Percentiles rank a stretch among this genome's conserved stretches.
Conservation (phyloP, 2,329 filamentous ascomycete species). For the Domatiomyces catenatus region DNA sequence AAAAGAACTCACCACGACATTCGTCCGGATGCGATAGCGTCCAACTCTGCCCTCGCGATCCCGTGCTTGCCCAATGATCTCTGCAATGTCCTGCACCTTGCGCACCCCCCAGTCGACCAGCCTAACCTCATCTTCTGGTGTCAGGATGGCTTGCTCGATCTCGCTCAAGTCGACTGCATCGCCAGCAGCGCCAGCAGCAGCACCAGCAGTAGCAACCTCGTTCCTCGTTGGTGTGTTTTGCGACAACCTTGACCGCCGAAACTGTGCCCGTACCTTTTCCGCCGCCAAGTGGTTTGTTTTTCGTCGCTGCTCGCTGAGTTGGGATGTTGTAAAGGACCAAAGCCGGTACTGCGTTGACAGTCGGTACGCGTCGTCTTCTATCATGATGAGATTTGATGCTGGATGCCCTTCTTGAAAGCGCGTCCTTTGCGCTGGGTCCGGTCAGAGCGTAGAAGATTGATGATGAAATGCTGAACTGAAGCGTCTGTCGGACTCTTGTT, state of each 20-base stretch:
- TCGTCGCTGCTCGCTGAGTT: slow-evolving; percentile 54
- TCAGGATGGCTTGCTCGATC: slow-evolving; percentile 51
- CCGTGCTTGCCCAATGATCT: slow-evolving; percentile 30
- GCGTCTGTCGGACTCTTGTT: background rate
- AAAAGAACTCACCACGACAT: slow-evolving; percentile 30
- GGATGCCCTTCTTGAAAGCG: background rate
- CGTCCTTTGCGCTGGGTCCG: background rate
- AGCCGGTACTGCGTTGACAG: slow-evolving; percentile 77
- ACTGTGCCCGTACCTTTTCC: slow-evolving; percentile 46
- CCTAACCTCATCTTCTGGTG: slow-evolving; percentile 64
- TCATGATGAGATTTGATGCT: slow-evolving; percentile 50
- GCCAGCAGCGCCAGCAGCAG: slow-evolving; percentile 7
- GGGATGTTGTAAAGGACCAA: slow-evolving; percentile 75
- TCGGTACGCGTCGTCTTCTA: slow-evolving; percentile 82
- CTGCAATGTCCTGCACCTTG: slow-evolving; percentile 41
- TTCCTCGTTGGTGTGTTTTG: background rate
- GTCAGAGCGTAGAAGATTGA: background rate
- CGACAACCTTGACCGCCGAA: slow-evolving; percentile 31
- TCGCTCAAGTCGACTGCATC: slow-evolving; percentile 27
- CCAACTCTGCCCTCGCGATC: background rate
- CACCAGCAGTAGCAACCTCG: slow-evolving; percentile 13
- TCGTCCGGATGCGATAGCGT: slow-evolving; percentile 35
- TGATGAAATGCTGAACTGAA: background rate
- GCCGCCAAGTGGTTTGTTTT: slow-evolving; percentile 68
- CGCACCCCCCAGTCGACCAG: slow-evolving; percentile 67